Conservation (phyloP, 1,284 basidiomycete genomes). For the Calocybe gambosa region DNA sequence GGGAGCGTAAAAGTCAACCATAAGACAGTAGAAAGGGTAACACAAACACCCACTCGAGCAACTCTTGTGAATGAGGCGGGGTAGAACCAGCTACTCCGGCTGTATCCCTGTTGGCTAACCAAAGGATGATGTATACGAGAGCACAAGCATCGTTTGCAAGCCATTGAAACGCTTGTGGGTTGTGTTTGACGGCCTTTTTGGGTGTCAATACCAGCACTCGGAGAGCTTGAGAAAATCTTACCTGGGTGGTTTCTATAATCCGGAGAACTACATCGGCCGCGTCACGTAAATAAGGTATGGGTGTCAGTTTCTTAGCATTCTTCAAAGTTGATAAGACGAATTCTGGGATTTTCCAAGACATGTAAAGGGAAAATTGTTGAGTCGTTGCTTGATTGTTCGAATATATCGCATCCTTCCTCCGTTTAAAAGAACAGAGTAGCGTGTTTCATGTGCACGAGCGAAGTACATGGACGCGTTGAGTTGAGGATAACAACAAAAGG, state of each 20-base stretch:
- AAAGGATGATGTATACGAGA: conserved; percentile 9
- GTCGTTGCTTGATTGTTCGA: too few species aligned
- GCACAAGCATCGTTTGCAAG: conserved; percentile 9
- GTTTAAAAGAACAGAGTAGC: too few species aligned
- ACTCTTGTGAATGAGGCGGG: neutral
- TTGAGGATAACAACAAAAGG: too few species aligned
- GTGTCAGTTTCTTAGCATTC: conserved; percentile 1
- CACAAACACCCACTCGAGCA: neutral
- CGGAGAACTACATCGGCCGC: conserved; percentile 4
- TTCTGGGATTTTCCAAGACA: conserved; percentile 1
- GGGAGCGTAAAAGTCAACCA: neutral
- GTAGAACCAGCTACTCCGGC: neutral
- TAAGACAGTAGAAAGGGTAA: neutral
- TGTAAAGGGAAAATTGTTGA: neutral
- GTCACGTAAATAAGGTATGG: conserved; percentile 1
- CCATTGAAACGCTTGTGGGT: conserved; percentile 7
- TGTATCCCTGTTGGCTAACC: neutral
- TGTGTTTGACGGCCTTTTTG: conserved; percentile 2
- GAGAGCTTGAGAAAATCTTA: neutral
- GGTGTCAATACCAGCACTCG: neutral
- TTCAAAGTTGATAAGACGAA: conserved; percentile 1
- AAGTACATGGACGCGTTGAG: too few species aligned
- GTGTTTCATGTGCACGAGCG: too few species aligned
- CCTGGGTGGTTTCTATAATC: conserved; percentile 9
- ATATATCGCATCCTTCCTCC: too few species aligned